These are phyloP conservation scores for Lotmaria passim DNA, from an alignment of 208 protist genomes.

Conservation along the genomic window DNA sequence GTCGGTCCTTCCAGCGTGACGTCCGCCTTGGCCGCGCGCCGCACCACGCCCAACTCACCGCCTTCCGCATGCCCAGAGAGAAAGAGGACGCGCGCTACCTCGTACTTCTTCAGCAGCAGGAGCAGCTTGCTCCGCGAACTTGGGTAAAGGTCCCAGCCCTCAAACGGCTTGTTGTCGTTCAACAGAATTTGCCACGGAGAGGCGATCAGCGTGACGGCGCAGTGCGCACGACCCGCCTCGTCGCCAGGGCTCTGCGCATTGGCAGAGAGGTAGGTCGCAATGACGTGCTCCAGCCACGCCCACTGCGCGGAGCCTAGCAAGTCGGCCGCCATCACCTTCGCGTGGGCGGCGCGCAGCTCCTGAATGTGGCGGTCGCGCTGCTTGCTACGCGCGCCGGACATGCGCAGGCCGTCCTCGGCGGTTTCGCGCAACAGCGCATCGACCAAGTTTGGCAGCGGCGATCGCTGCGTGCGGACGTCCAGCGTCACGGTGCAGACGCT, in stretches of 20 bases:
- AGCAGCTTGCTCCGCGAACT: conserved; percentile 58
- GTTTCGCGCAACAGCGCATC: conserved; percentile 26
- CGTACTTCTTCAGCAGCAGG: conserved; percentile 48
- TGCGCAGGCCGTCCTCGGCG: conserved; percentile 17
- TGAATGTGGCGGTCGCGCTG: conserved; percentile 2
- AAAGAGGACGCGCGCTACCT: conserved; percentile 63
- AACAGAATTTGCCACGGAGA: conserved; percentile 76
- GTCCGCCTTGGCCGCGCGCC: conserved; percentile 23
- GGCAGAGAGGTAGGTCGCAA: conserved; percentile 34
- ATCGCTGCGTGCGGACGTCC: conserved; percentile 44
- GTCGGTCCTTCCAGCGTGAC: conserved; percentile 16
- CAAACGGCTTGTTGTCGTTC: conserved; percentile 77
- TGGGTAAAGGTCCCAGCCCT: conserved; percentile 72
- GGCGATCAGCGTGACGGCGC: conserved; percentile 69
- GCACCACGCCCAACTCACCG: conserved; percentile 63
- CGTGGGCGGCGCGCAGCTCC: conserved; percentile 11
- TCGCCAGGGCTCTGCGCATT: conserved; percentile 22
- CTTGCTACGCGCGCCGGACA: neutral
- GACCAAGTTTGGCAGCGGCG: conserved; percentile 27
- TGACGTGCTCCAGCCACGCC: conserved; percentile 71
- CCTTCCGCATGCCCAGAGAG: conserved; percentile 80
- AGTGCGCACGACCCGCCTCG: conserved; percentile 32
- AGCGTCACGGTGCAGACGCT: conserved; percentile 48
- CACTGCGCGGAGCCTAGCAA: conserved; percentile 82
- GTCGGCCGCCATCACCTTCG: conserved; percentile 44